Evolutionary conservation across 139 green algal species (phyloP), one percentile per base, ranked within the genome.

Genomic region (Pseudopediastrum boryanum): DNA sequence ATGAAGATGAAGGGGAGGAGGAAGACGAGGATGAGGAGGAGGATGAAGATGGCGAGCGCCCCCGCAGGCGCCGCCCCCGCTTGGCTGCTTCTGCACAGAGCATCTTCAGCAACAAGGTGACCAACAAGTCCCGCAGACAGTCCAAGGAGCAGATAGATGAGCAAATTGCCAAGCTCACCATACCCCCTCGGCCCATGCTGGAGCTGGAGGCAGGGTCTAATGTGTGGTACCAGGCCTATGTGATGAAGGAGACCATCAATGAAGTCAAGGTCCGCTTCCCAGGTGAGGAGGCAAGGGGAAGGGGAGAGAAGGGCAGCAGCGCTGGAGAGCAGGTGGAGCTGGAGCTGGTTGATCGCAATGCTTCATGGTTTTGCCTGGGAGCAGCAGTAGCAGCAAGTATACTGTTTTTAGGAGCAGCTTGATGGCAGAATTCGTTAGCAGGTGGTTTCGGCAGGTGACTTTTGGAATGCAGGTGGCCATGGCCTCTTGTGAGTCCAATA

Each of bases 181-280:
- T 44, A 31, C 56, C 56, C 65, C 58, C 54, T 1, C 56, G 46
- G 48, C 78, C 78, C 29, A 83, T 83, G 78, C 78, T 83, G 78
- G 78, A 83, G 78, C 46, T 83, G 54, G n/a, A 83, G 33, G 78
- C 59, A 3, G 59, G 78, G 68, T 68, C 27, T 27, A 83, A 83
- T 31, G 69, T 83, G 7, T 83, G 78, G 78, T 83, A 79, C 69
- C 78, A 83, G 78, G 78, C 61, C 4, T 77, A 77, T 29, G 56
- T 83, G 29, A 43, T 83, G 8, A 83, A 79, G 59, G 78, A 83
- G 59, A 42, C 23, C 0, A 7, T 61, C 25, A 78, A 77, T 33
- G 78, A 83, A 59, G 42, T 29, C 31, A 77, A 78, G 58, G 69
- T 83, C 25, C 43, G 66, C 29, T 83, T 83, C 36, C 78, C 78